phyloP scores from a whole-genome alignment of 257 asterid genomes.

The Capsicum chinense region DNA sequence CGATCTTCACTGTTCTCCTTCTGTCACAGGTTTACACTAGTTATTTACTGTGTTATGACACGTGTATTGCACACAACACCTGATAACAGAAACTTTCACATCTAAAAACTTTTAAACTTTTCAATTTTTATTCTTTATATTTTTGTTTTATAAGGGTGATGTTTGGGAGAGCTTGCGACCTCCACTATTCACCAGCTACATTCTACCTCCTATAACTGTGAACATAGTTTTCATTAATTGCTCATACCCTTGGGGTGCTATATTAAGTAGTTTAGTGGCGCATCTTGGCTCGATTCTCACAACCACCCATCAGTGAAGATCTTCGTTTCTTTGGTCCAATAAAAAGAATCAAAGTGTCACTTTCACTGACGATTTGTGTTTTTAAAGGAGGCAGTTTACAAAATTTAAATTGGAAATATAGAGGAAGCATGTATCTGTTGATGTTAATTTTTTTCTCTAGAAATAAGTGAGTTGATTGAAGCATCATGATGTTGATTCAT shows the following conservation, averaged over 20 bases:
- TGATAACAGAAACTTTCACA: neutral
- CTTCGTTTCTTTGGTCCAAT: neutral
- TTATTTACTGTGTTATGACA: neutral
- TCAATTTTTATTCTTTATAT: neutral
- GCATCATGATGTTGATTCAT: neutral
- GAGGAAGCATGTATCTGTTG: neutral
- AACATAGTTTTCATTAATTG: too few species aligned
- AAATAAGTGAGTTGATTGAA: neutral
- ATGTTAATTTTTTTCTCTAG: neutral
- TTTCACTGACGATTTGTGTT: neutral
- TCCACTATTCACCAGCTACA: neutral
- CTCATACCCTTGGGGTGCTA: too few species aligned
- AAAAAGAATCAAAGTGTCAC: neutral
- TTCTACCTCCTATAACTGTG: neutral
- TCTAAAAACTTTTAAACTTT: too few species aligned
- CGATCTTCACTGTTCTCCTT: constrained; percentile 54
- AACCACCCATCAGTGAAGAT: neutral
- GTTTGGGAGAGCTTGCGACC: neutral
- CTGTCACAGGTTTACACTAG: constrained; percentile 45
- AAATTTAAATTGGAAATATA: neutral
- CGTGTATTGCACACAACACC: neutral
- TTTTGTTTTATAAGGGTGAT: neutral
- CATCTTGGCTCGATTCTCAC: neutral
- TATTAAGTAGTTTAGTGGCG: neutral
- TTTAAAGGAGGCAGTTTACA: neutral